These are phyloP conservation scores for Draba incana DNA, from an alignment of 345 rosid genomes.

Conservation along the genomic window DNA sequence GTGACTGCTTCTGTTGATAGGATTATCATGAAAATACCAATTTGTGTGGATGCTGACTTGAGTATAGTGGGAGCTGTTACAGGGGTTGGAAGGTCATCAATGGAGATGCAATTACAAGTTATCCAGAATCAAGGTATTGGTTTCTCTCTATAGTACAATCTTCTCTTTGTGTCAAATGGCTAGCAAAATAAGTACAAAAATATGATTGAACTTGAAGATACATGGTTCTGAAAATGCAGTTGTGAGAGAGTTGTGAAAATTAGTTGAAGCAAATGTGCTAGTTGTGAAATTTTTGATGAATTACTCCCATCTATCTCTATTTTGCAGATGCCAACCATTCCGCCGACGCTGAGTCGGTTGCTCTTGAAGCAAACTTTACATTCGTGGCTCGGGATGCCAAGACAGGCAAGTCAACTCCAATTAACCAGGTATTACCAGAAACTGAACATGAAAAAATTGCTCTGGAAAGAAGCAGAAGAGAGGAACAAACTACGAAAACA, in stretches of 20 bases:
- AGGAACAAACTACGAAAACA: slow-evolving; percentile 71
- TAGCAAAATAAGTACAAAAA: background rate
- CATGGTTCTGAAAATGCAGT: background rate
- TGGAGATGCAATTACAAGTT: slow-evolving; percentile 89
- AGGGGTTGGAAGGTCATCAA: slow-evolving; percentile 88
- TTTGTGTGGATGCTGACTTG: slow-evolving; percentile 59
- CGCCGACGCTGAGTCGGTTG: slow-evolving; percentile 58
- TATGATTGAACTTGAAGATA: background rate
- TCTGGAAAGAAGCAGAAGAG: slow-evolving; percentile 80
- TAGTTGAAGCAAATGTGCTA: too few species aligned
- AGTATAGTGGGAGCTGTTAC: slow-evolving; percentile 74
- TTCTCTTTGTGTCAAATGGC: background rate
- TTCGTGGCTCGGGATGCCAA: slow-evolving; percentile 82
- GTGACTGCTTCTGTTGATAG: slow-evolving; percentile 95
- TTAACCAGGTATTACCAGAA: slow-evolving; percentile 68
- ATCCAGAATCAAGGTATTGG: slow-evolving; percentile 59
- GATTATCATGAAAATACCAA: slow-evolving; percentile 69
- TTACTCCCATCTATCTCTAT: background rate
- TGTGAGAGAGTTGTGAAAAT: too few species aligned
- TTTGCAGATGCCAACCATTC: slow-evolving; percentile 49
- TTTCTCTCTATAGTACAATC: slow-evolving; percentile 7
- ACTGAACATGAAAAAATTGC: slow-evolving; percentile 65
- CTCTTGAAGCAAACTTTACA: slow-evolving; percentile 80
- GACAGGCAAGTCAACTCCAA: slow-evolving; percentile 79
- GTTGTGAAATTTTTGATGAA: background rate